Percentiles rank a stretch among this genome's conserved stretches.
Conservation (phyloP, 2,329 filamentous ascomycete species). For the Pseudophaeomoniella oleicola region DNA sequence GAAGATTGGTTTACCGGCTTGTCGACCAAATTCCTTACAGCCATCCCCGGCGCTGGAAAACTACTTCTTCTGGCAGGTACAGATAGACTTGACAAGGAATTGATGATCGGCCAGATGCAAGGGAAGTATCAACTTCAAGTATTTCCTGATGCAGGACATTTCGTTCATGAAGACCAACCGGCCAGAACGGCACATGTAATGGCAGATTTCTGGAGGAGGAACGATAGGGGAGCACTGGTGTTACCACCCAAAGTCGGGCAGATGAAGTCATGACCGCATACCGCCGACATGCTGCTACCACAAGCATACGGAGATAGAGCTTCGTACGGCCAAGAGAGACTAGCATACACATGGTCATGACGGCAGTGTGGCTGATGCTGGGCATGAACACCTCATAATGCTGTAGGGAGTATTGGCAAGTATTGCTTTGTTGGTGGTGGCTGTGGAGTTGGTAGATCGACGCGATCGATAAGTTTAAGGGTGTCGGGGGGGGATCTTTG, state of each 20-base stretch:
- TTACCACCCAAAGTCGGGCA: conserved; percentile 85
- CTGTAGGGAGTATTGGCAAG: too few relatives aligned
- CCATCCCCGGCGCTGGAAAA: conserved; percentile 57
- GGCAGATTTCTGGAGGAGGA: conserved; percentile 82
- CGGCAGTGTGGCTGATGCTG: too few relatives aligned
- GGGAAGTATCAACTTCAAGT: conserved; percentile 96
- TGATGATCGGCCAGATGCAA: conserved; percentile 96
- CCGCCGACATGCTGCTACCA: too few relatives aligned
- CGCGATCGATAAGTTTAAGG: too few relatives aligned
- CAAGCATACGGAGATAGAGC: too few relatives aligned
- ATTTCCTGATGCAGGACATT: conserved; percentile 88
- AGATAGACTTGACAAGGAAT: conserved; percentile 75
- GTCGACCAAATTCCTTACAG: conserved; percentile 73
- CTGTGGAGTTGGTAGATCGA: too few relatives aligned
- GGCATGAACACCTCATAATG: too few relatives aligned
- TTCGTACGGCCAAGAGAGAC: too few relatives aligned
- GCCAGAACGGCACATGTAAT: conserved; percentile 75
- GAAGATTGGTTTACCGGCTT: conserved; percentile 83
- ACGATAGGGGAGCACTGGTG: conserved; percentile 72
- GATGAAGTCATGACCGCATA: conserved; percentile 31
- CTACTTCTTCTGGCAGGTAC: conserved; percentile 75
- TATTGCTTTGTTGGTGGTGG: too few relatives aligned
- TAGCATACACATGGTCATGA: too few relatives aligned
- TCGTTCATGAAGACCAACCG: conserved; percentile 88
- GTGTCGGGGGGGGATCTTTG: too few relatives aligned